Evolutionary conservation across 2,329 filamentous ascomycete species (phyloP).

Genomic region (Chaetomiaceae sp.): DNA sequence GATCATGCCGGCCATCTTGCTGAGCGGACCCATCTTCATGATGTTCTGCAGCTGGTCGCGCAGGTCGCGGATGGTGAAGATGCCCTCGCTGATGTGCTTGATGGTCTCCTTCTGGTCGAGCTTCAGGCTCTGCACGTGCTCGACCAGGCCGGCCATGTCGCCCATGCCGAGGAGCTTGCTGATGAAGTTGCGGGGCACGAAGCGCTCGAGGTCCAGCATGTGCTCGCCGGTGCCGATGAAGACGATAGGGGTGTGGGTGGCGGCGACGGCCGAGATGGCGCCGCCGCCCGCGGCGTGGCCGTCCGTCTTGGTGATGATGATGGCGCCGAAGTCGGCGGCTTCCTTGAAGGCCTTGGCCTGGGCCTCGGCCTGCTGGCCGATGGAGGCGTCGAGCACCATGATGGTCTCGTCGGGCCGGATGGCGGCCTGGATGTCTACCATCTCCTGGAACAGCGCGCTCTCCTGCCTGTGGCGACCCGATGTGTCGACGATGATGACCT

Average conservation of each 20-base stretch:
- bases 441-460: conserved; percentile 90
- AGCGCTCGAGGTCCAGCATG: conserved; percentile 88
- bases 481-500: conserved; percentile 98
- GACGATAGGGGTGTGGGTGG: conserved; percentile 92
- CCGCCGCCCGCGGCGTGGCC: conserved; percentile 92
- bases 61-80: conserved; percentile 91
- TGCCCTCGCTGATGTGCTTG: conserved; percentile 95
- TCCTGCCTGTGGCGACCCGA: conserved; percentile 93
- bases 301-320: conserved; percentile 98
- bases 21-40: conserved; percentile 98
- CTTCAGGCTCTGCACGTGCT: conserved; percentile 93
- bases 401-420: conserved; percentile 94
- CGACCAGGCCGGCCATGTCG: conserved; percentile 88
- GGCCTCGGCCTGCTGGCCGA: conserved; percentile 90
- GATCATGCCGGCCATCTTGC: conserved; percentile 98
- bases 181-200: conserved; percentile 88
- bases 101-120: conserved; percentile 98
- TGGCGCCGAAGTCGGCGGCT: conserved; percentile 91
- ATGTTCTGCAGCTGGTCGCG: conserved; percentile 95
- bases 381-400: conserved; percentile 94
- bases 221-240: conserved; percentile 98
- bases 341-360: conserved; percentile 97
- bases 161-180: conserved; percentile 95
- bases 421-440: conserved; percentile 91
- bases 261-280: conserved; percentile 94